Base-by-base conservation (phyloP, 2,329 filamentous ascomycete species). In the Lachnellula arida region DNA sequence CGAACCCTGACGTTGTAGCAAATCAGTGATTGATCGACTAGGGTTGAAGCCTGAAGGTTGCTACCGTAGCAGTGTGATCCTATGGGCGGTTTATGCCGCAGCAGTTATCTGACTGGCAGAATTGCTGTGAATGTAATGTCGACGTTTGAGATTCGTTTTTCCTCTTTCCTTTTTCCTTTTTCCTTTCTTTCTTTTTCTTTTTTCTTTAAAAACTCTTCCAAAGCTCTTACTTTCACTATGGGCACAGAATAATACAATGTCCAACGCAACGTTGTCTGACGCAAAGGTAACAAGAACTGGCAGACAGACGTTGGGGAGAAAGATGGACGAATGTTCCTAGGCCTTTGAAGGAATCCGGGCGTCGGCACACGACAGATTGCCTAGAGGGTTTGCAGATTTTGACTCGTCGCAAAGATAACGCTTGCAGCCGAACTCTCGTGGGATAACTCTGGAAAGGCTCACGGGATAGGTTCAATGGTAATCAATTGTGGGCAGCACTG, bases 11-110 rank as follows among this genome's bases (percentile, higher is more conserved):
- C 47, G 35, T 32, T 46, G 40, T 46, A 60, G 58, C 54, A 57
- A 60, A 60, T 60, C 52, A 60, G 25, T 48, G 50, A 19, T 19
- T 23, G 22, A 54, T 40, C 15, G 37, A 15, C 49, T 50, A 54
- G 55, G 55, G 46, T 46, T 23, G 17, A n/a, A 32, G 14, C 17
- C 40, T 23, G 17, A n/a, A 32, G 14, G 19, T 17, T 54, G 51
- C 47, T 57, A 57, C 34, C 54, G 19, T 19, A 19, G 19, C 19
- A 35, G 23, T 25, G 17, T 8, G 46, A 49, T 47, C 44, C 44
- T 47, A 47, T 47, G 44, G 44, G 44, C 14, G 17, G 23, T 12
- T 9, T 44, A 15, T n/a, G 22, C 44, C 12, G 44, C 32, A 22
- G 11, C 51, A 35, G 35, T 19, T 25, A 46, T 40, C 39, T 23